A percentile compares a stretch with the other conserved stretches of the same genome.
Evolutionary conservation across 805 yeast genomes (phyloP).

Genomic region (Cyberlindnera xylosilytica): DNA sequence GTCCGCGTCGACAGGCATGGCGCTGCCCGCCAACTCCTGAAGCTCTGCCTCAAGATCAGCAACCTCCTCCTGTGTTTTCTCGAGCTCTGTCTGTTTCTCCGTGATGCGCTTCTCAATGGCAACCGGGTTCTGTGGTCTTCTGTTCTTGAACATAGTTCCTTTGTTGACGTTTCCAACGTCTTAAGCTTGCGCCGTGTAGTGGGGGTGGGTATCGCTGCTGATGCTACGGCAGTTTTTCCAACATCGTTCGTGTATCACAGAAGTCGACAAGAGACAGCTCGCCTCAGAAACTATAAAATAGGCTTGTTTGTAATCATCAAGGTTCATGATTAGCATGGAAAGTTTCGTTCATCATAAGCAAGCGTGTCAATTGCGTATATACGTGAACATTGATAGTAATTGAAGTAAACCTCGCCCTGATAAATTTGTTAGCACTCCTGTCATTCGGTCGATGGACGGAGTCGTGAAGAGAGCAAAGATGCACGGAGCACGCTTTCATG

Average conservation of each 20-base stretch:
- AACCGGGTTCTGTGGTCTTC: conserved; percentile 2
- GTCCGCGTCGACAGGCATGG: conserved; percentile 34
- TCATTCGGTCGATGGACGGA: neutral
- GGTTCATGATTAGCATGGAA: conserved; percentile 29
- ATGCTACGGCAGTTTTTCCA: too few relatives aligned
- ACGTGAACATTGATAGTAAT: too few relatives aligned
- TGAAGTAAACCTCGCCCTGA: conserved; percentile 1
- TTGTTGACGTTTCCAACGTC: too few relatives aligned
- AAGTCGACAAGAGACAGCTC: conserved; percentile 1
- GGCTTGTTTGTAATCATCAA: conserved; percentile 22
- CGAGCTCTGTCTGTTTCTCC: conserved; percentile 7
- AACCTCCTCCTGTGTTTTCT: conserved; percentile 5
- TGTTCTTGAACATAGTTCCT: conserved; percentile 12
- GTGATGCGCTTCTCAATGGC: conserved; percentile 12
- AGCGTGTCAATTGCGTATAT: neutral
- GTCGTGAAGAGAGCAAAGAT: neutral
- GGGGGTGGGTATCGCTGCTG: too few relatives aligned
- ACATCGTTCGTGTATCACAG: conserved; percentile 1
- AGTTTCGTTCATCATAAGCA: conserved; percentile 25
- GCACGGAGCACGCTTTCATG: neutral
- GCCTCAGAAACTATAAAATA: conserved; percentile 21
- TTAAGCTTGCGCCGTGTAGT: too few relatives aligned
- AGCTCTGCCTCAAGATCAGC: conserved; percentile 11
- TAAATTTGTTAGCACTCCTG: neutral
- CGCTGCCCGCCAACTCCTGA: conserved; percentile 15